Evolutionary conservation across 129 eudicot genomes (phyloP).

Genomic region (Artemisia argyi): DNA sequence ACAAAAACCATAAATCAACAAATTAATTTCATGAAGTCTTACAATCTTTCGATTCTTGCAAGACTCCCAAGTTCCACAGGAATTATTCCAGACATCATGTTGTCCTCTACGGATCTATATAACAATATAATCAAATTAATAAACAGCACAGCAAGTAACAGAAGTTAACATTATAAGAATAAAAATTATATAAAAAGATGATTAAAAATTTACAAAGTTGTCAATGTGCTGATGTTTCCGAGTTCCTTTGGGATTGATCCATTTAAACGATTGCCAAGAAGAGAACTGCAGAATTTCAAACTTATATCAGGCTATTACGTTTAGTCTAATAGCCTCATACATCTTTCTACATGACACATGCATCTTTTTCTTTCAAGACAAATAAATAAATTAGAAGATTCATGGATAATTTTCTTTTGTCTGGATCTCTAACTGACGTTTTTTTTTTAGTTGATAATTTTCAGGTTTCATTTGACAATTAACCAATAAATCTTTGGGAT

Average conservation of each 20-base stretch:
- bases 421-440: too few species aligned
- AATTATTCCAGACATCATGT: conserved; percentile 58
- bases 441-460: too few species aligned
- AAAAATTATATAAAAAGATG: neutral
- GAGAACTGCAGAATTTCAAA: conserved; percentile 40
- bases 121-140: conserved; percentile 9
- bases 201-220: conserved; percentile 40
- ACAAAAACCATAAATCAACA: neutral
- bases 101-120: conserved; percentile 56
- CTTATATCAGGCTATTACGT: too few species aligned
- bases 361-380: too few species aligned
- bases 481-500: too few species aligned
- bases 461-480: too few species aligned
- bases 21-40: conserved; percentile 22
- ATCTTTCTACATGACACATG: too few species aligned
- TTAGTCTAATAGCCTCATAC: too few species aligned
- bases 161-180: neutral
- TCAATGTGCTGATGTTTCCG: conserved; percentile 62
- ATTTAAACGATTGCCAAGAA: conserved; percentile 56
- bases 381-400: too few species aligned
- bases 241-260: conserved; percentile 70
- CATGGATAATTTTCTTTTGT: too few species aligned
- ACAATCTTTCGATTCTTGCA: conserved; percentile 49
- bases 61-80: conserved; percentile 64
- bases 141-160: neutral